Evolutionary conservation across 148 eudicot genomes (phyloP).

Genomic region (Rhododendron mucronatum): DNA sequence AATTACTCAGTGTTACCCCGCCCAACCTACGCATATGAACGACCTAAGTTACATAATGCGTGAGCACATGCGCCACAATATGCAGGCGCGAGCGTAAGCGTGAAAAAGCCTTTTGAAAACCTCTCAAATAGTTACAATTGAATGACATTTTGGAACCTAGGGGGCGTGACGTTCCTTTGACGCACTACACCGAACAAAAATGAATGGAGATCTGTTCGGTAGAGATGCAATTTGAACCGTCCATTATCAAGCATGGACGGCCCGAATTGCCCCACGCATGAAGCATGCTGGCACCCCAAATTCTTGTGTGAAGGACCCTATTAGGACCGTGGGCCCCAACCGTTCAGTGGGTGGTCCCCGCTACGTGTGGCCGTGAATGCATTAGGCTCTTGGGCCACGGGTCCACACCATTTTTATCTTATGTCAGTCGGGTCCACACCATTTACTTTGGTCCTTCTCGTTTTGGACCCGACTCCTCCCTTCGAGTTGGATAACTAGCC

Average conservation of each 20-base stretch:
- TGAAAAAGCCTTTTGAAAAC: no score
- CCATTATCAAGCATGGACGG: no score
- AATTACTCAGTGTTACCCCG: neutral
- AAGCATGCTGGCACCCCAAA: no score
- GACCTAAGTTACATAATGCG: no score
- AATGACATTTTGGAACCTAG: no score
- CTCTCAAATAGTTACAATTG: no score
- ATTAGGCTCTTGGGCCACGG: neutral
- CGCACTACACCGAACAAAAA: no score
- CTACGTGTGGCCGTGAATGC: neutral
- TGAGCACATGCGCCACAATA: accelerated
- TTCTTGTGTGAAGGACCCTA: neutral
- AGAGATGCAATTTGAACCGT: no score
- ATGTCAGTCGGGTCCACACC: neutral
- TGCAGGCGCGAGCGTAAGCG: no score
- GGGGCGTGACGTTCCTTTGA: no score
- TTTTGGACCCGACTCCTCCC: neutral
- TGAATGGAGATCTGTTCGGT: no score
- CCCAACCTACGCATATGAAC: neutral
- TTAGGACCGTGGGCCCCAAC: neutral
- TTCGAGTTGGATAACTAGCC: neutral
- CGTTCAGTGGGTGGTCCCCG: neutral
- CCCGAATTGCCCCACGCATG: no score
- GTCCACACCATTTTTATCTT: neutral
- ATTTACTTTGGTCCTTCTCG: neutral